phyloP scores from a whole-genome alignment of 805 yeast species.

The Yarrowia sp. region DNA sequence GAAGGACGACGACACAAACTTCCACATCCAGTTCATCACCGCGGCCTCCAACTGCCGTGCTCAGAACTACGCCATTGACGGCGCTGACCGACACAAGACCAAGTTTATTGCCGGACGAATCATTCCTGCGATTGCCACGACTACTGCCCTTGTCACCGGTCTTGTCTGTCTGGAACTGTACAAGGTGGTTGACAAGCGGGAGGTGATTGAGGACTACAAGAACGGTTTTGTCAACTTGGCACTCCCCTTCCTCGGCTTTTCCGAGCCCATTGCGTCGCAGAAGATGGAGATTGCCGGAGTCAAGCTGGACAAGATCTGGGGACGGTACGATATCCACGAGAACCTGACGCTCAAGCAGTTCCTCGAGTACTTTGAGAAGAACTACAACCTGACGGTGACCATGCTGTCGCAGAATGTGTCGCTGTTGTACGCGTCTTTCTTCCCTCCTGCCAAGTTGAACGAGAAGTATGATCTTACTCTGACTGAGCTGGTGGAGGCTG shows the following conservation, averaged over 20 bases:
- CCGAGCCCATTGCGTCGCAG: conserved; percentile 91
- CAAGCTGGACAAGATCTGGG: conserved; percentile 91
- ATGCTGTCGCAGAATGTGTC: conserved; percentile 94
- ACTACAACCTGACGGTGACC: conserved; percentile 85
- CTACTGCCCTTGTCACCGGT: conserved; percentile 98
- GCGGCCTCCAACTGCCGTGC: conserved; percentile 98
- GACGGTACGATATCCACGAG: conserved; percentile 73
- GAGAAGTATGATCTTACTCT: conserved; percentile 74
- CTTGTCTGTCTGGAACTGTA: conserved; percentile 88
- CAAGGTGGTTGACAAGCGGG: conserved; percentile 80
- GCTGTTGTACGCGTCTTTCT: conserved; percentile 88
- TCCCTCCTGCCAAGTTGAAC: conserved; percentile 86
- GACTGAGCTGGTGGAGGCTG: conserved; percentile 79
- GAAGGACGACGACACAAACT: conserved; percentile 96
- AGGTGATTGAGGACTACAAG: conserved; percentile 81
- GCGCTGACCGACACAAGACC: conserved; percentile 88
- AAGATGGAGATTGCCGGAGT: conserved; percentile 76
- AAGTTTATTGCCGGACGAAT: conserved; percentile 98
- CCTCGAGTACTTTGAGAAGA: conserved; percentile 73
- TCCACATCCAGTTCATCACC: conserved; percentile 93
- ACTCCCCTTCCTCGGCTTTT: conserved; percentile 93
- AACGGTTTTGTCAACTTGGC: conserved; percentile 94
- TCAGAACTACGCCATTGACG: conserved; percentile 82
- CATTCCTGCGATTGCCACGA: conserved; percentile 98
- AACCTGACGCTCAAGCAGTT: conserved; percentile 77